phyloP scores from a whole-genome alignment of 257 asterid genomes.

The Jasminum sambac region DNA sequence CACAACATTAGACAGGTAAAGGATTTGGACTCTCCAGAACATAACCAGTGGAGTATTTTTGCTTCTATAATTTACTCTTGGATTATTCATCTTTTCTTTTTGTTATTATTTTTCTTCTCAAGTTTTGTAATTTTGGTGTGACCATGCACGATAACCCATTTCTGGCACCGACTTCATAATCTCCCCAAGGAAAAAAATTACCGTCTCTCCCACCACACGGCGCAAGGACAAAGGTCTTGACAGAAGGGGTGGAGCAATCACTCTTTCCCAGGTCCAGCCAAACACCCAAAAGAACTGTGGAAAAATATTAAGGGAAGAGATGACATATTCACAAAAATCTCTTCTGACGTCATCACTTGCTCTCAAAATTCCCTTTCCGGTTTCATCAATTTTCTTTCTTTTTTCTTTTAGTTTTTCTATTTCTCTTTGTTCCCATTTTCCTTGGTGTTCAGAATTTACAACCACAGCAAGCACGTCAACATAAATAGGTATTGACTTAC shows the following conservation, averaged over 20 bases:
- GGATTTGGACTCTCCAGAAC: background rate
- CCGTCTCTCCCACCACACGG: slow-evolving; percentile 12
- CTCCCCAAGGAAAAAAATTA: background rate
- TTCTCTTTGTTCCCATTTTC: no score
- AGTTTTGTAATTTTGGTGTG: background rate
- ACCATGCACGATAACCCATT: background rate
- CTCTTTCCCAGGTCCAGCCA: slow-evolving; percentile 18
- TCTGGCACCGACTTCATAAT: slow-evolving; percentile 1
- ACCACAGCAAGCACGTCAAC: background rate
- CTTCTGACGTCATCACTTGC: slow-evolving; percentile 2
- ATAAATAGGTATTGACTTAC: slow-evolving; percentile 42
- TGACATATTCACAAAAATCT: slow-evolving; percentile 4
- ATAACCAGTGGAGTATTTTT: background rate
- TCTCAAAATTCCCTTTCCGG: background rate
- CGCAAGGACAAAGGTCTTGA: slow-evolving; percentile 19
- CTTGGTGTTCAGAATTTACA: slow-evolving; percentile 11
- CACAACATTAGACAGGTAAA: background rate
- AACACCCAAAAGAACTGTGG: slow-evolving; percentile 16
- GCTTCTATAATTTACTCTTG: background rate
- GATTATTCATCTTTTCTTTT: no score
- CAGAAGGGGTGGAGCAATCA: slow-evolving; percentile 13
- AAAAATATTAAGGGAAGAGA: slow-evolving; percentile 8
- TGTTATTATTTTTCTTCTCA: no score
- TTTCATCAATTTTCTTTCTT: background rate
- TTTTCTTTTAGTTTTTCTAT: no score